These are phyloP conservation scores for Cronartium quercuum DNA, from an alignment of 1,284 basidiomycete species.

Conservation along the genomic window DNA sequence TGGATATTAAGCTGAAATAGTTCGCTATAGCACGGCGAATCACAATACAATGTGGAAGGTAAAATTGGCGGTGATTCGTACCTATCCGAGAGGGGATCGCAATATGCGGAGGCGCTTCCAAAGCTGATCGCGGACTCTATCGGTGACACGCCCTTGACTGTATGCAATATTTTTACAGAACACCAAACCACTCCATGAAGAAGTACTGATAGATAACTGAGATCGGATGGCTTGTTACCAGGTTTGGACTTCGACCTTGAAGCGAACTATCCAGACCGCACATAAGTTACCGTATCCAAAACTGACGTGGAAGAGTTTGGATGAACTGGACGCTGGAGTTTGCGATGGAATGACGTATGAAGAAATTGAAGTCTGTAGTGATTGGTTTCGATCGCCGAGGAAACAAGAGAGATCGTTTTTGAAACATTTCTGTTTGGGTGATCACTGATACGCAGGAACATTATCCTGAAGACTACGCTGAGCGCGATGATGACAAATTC, in stretches of 20 bases:
- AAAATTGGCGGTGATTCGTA: constrained; percentile 94
- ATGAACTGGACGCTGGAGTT: constrained; percentile 96
- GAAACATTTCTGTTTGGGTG: background rate
- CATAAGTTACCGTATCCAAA: constrained; percentile 76
- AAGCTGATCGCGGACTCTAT: constrained; percentile 83
- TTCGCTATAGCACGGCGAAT: constrained; percentile 80
- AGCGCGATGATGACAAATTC: constrained; percentile 98
- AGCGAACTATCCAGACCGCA: constrained; percentile 86
- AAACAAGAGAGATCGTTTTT: background rate
- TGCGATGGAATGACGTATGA: constrained; percentile 99
- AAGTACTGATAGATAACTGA: background rate
- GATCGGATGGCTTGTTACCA: background rate
- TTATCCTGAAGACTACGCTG: constrained; percentile 91
- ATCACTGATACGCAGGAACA: constrained; percentile 18
- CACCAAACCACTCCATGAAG: background rate
- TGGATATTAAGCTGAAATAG: background rate
- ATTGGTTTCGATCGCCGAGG: background rate
- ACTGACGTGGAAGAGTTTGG: constrained; percentile 95
- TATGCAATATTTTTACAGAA: background rate
- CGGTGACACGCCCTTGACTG: constrained; percentile 78
- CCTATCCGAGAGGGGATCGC: constrained; percentile 73
- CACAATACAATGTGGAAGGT: constrained; percentile 91
- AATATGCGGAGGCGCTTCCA: constrained; percentile 80
- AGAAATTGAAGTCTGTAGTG: constrained; percentile 73
- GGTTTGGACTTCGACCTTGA: constrained; percentile 91